Base-by-base conservation (phyloP, 495 filamentous ascomycete genomes). In the Lepidopterella palustris region DNA sequence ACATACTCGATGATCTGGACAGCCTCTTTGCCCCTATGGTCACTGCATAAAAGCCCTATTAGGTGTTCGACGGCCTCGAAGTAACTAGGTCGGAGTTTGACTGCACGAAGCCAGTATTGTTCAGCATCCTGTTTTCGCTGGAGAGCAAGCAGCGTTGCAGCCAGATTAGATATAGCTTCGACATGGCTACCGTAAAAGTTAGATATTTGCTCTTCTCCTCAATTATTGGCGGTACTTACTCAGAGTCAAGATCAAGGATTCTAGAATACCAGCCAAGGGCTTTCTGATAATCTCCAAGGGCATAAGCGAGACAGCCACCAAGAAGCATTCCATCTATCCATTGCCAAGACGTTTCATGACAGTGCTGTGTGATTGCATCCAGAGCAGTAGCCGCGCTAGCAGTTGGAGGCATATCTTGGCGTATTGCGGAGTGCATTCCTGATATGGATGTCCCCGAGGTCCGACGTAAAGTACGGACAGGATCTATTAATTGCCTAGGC, bases 51-150 rank as follows among this genome's bases (percentile, higher is more conserved):
- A 28, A 99, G 76, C 5, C 91, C 90, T 27, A 97, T 87, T 2
- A 99, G 80, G 78, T 97, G 93, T 70, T 99, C 93, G 15, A 95
- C 91, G 13, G 93, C 95, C 76, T 99, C 93, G 61, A 99, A 88
- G 73, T 93, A 96, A 71, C 85, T 90, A 1, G 93, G 93, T 3
- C 89, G 84, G 45, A 88, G 76, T 64, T 84, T 89, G 29, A 99
- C 84, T 15, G 90, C 89, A 53, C 82, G 84, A 51, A 86, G 72
- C 95, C 93, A 99, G 70, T 95, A 80, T 54, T 85, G 78, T 70
- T 95, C 85, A 15, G 93, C 93, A 59, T 99, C 92, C 47, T 88
- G 83, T 27, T 85, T 84, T 51, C 86, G 83, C 65, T 91, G 85
- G 15, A 97, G 74, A 20, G 90, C 89, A 58, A 97, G 83, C 10